phyloP scores from a whole-genome alignment of 2,329 filamentous ascomycete species.

The Didymella arachidicola region DNA sequence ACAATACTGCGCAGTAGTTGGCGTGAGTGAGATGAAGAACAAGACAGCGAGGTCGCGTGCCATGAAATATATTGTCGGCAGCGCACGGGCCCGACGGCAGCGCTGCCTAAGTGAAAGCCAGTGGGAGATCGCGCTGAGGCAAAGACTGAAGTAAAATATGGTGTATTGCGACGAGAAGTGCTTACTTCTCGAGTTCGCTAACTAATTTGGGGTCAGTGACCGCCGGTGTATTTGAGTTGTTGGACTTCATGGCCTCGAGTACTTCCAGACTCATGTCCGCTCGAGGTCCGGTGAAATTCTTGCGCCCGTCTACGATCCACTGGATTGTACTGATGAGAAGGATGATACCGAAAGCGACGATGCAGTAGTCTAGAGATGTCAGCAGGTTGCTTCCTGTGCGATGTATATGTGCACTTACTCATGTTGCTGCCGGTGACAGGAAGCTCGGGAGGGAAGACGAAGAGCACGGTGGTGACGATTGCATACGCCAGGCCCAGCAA shows the following conservation, averaged over 20 bases:
- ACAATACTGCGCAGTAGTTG: neutral
- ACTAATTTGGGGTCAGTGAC: slow-evolving; percentile 60
- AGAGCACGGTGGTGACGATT: slow-evolving; percentile 75
- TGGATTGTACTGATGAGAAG: slow-evolving; percentile 64
- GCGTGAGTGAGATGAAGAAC: neutral
- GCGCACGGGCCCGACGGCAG: neutral
- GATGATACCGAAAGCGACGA: slow-evolving; percentile 66
- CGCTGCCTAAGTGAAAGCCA: neutral
- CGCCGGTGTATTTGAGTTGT: slow-evolving; percentile 52
- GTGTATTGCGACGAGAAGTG: neutral
- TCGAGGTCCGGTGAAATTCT: slow-evolving; percentile 65
- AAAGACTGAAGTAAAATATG: neutral
- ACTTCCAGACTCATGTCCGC: slow-evolving; percentile 54
- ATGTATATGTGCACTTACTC: slow-evolving; percentile 58
- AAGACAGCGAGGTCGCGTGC: neutral
- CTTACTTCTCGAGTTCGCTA: slow-evolving; percentile 5
- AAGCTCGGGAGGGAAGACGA: slow-evolving; percentile 74
- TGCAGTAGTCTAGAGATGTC: slow-evolving; percentile 56
- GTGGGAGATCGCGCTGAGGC: neutral
- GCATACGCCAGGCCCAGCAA: slow-evolving; percentile 69
- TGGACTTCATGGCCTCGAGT: slow-evolving; percentile 41
- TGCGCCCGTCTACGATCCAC: slow-evolving; percentile 67
- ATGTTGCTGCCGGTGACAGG: slow-evolving; percentile 72
- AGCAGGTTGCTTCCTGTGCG: slow-evolving; percentile 10
- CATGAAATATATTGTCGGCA: neutral